Evolutionary conservation across 768 basidiomycete genomes (phyloP), one percentile per base, ranked within the genome.

Genomic region (Boletus tomentosulus): DNA sequence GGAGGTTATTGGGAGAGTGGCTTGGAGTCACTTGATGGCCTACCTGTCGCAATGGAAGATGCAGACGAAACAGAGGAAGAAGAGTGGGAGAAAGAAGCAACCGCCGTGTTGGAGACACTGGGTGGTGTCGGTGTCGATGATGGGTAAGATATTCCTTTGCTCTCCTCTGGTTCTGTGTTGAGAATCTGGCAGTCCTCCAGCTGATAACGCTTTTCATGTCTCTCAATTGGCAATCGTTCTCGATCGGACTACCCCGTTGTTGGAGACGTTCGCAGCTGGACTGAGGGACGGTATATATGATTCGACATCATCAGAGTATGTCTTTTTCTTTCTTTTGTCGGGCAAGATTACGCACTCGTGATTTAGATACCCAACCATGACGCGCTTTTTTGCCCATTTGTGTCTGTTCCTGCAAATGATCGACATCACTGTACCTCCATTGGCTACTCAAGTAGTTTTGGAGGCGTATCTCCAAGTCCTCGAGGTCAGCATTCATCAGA

Each of bases 371-470:
- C 75, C 83, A 0, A 77, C 80, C 0, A 79, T 91, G 77, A 84
- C 82, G 43, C 86, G 94, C 4, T 99, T 98, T 74, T 97, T 96
- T 63, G 88, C 94, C 0, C 96, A 99, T 65, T 74, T 98, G 24
- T 92, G 92, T 58, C 83, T 98, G 30, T 92, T 86, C 71, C 77
- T 97, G 4, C 85, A 89, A 57, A 82, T 92, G 72, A 88, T 97
- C 34, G 86, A 87, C 47, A 72, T 86, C 34, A 67, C 82, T 0
- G 81, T 92, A 0, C 88, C 94, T 0, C 83, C 86, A 2, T 69
- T 83, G 12, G 83, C 90, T 0, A 86, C 83, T 0, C 92, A 96
- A 64, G 71, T 80, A 30, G 91, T 99, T 48, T 73, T 98, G 27
- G 89, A 96, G 64, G 83, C 88, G 0, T 99, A 98, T 65, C 80